A percentile compares a stretch with the other conserved stretches of the same genome.
These are phyloP conservation scores for Epichloe gansuensis DNA, from an alignment of 2,329 filamentous ascomycete species.

Conservation along the genomic window DNA sequence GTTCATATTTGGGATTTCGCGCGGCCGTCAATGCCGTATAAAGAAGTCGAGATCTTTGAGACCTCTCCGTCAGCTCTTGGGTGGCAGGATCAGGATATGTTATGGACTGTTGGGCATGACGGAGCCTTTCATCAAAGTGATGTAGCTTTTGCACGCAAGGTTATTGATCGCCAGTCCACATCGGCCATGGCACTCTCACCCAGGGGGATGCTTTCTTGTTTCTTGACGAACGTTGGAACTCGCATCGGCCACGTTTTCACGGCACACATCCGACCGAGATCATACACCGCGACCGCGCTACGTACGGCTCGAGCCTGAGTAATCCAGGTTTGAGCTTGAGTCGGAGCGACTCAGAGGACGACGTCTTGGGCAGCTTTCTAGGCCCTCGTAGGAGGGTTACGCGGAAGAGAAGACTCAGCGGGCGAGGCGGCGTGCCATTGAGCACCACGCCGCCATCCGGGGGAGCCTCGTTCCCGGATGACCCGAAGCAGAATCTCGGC, in stretches of 20 bases:
- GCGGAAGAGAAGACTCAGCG: conserved; percentile 30
- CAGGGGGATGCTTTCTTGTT: conserved; percentile 45
- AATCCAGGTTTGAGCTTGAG: conserved; percentile 41
- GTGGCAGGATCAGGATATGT: conserved; percentile 51
- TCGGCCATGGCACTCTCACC: conserved; percentile 50
- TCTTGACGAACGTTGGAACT: conserved; percentile 42
- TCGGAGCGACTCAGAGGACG: conserved; percentile 53
- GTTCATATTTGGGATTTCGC: conserved; percentile 60
- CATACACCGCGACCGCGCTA: conserved; percentile 25
- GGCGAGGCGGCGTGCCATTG: conserved; percentile 29
- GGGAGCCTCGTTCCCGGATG: conserved; percentile 16
- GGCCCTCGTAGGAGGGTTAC: conserved; percentile 29
- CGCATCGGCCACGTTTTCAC: conserved; percentile 28
- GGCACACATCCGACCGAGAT: conserved; percentile 21
- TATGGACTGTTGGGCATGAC: conserved; percentile 54
- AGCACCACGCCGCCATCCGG: conserved; percentile 43
- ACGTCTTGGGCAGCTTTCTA: conserved; percentile 47
- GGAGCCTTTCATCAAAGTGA: conserved; percentile 52
- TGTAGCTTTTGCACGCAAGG: conserved; percentile 48
- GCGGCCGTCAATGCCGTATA: conserved; percentile 52
- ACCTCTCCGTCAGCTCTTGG: conserved; percentile 43
- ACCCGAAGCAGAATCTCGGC: conserved; percentile 30
- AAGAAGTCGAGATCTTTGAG: conserved; percentile 49
- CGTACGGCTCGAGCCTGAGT: conserved; percentile 36
- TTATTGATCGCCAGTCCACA: conserved; percentile 48